Base-by-base conservation (phyloP, 805 yeast genomes). In the Yarrowia sp. region DNA sequence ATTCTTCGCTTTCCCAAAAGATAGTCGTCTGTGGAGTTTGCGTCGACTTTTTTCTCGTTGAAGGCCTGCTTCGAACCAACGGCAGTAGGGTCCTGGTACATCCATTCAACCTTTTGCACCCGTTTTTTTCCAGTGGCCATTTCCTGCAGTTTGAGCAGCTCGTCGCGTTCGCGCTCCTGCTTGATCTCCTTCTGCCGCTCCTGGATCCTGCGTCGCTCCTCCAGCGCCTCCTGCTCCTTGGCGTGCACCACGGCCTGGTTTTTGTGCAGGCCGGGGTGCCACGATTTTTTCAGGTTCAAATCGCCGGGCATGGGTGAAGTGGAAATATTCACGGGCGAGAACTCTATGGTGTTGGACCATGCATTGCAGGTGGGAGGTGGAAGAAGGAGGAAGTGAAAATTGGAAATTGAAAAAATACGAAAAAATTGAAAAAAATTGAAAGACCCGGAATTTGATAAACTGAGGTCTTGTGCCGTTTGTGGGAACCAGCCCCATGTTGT, bases 251-350 rank as follows among this genome's bases (percentile, higher is more conserved):
- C 90, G 72, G 88, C 88, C 78, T 89, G 92, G 81, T 94, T 94
- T 76, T 89, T 90, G 75, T 90, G 81, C 64, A 91, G 82, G 58
- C 89, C 93, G 2, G 99, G 98, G 77, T 94, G 92, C 99, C 98
- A 94, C 71, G 98, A 94, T 77, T 94, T 94, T 80, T 94, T 90
- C 69, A 93, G 78, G 76, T 94, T 94, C 71, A 94, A 82, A 77
- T 93, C 97, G 5, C 92, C 91, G 0, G 92, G 90, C 75, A 73
- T 73, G 45, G 26, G 19, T 19, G 19, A 45, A 9, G 16, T 16
- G n/a, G 15, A 42, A 42, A 42, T 3, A 15, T 38, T 9, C 8
- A 10, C 10, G 5, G 40, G 10, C 10, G 10, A 8, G 40, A 38
- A 38, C 40, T 38, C 12, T 38, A 38, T 38, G 40, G 12, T 38